These are phyloP conservation scores for Thamnidium elegans DNA, from an alignment of 192 early-diverging fungal species.

Conservation along the genomic window DNA sequence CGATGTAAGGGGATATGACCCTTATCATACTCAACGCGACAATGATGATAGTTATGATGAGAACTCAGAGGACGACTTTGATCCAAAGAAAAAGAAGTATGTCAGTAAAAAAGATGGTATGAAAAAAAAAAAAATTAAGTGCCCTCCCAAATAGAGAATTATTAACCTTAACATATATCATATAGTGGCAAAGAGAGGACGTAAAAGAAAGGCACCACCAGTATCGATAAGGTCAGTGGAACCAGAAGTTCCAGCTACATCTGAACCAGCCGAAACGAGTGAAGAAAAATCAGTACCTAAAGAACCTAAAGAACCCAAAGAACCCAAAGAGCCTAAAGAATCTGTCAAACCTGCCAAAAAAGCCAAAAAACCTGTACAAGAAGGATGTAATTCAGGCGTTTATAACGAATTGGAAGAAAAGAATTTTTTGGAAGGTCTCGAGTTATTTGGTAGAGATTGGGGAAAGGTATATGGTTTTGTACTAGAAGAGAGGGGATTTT, in stretches of 20 bases:
- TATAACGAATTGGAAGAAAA: slow-evolving; percentile 77
- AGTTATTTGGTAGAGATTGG: slow-evolving; percentile 84
- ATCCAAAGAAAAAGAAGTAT: slow-evolving; percentile 45
- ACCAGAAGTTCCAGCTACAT: not conserved
- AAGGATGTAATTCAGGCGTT: slow-evolving; percentile 63
- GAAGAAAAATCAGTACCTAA: not conserved
- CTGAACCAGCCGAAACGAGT: not conserved
- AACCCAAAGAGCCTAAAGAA: slow-evolving; percentile 1
- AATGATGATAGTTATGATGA: slow-evolving; percentile 50
- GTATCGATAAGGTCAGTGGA: not conserved
- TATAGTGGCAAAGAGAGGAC: slow-evolving; percentile 10
- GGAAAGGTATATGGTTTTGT: slow-evolving; percentile 46
- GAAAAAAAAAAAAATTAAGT: not conserved
- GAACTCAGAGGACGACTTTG: slow-evolving; percentile 50
- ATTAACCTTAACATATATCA: not conserved
- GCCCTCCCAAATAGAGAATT: not conserved
- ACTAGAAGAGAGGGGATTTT: not conserved
- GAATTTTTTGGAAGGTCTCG: slow-evolving; percentile 73
- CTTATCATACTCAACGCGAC: slow-evolving; percentile 30
- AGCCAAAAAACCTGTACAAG: slow-evolving; percentile 46
- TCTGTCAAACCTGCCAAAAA: slow-evolving; percentile 31
- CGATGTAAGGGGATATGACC: slow-evolving; percentile 40
- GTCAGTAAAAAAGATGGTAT: slow-evolving; percentile 34
- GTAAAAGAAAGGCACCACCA: slow-evolving; percentile 22
- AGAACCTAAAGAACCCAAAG: not conserved